phyloP scores from a whole-genome alignment of 1,139 yeast genomes.

The Saccharomyces hybrid region DNA sequence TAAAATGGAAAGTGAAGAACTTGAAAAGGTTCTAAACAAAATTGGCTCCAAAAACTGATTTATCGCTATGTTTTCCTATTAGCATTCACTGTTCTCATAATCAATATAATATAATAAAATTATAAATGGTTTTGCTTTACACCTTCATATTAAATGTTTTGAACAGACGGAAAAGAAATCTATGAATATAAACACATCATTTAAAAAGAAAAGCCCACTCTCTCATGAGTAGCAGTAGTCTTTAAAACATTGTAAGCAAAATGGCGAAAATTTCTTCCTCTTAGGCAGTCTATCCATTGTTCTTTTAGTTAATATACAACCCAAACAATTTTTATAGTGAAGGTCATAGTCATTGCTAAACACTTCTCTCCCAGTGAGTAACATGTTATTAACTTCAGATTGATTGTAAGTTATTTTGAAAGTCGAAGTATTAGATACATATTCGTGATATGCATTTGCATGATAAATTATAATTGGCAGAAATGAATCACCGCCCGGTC shows the following conservation, averaged over 20 bases:
- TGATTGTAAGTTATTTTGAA: conserved; percentile 46
- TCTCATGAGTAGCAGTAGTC: conserved; percentile 33
- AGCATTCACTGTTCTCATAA: neutral
- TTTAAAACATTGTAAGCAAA: conserved; percentile 35
- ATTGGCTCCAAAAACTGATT: conserved; percentile 4
- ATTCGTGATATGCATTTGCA: conserved; percentile 40
- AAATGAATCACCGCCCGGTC: conserved; percentile 31
- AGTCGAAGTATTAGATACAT: conserved; percentile 50
- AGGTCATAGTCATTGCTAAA: conserved; percentile 40
- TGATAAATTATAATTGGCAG: conserved; percentile 47
- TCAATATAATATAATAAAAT: neutral
- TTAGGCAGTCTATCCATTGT: conserved; percentile 39
- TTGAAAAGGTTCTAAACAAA: conserved; percentile 34
- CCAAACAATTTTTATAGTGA: conserved; percentile 45
- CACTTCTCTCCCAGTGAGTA: conserved; percentile 45
- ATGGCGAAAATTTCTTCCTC: conserved; percentile 24
- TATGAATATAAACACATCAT: neutral
- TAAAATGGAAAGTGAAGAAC: conserved; percentile 31
- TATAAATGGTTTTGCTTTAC: neutral
- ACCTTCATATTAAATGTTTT: too few species aligned
- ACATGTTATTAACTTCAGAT: conserved; percentile 39
- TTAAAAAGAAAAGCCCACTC: neutral
- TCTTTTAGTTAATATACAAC: conserved; percentile 53
- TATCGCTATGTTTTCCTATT: neutral
- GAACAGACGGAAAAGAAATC: too few species aligned